Evolutionary conservation across 2,329 filamentous ascomycete genomes (phyloP), one percentile per base, ranked within the genome.

Genomic region (Cladosporium phlei): DNA sequence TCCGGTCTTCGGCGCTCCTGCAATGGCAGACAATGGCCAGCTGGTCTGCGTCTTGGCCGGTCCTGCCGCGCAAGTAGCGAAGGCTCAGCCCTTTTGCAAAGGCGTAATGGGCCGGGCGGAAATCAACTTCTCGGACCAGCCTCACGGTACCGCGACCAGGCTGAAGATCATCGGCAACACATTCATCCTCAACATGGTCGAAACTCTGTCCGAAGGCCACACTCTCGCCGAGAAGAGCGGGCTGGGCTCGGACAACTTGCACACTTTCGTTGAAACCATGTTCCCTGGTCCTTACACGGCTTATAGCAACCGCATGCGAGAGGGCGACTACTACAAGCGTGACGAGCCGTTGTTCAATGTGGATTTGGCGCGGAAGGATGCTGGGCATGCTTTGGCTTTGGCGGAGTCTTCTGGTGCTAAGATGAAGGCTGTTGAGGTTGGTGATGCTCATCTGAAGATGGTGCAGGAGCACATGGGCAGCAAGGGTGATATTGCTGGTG

Each of bases 101-200:
- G 85, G 83, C 46, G 86, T 93, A 12, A 86, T 84, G 59, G 78
- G 82, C 2, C 76, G 79, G 25, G 77, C 75, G 1, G 78, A 82
- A 53, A 82, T 94, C 50, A 80, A 91, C 62, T 83, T 88, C 65
- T 74, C 75, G 34, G 80, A 77, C 53, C 77, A 87, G 65, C 77
- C 83, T 1, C 81, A 83, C 38, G 79, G 83, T 43, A 79, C 80
- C 44, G 82, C 88, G 4, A 77, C 81, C 2, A 77, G 80, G 35
- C 72, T 95, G 38, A 93, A 95, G 68, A 73, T 95, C 16, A 76
- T 95, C 8, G 89, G 90, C 48, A 95, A 95, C 66, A 87, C 85
- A 0, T 90, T 95, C 63, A 77, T 95, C 57, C 64, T 94, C 30
- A 86, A 86, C 69, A 90, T 90, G 77, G 78, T 90, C 19, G 84